phyloP scores from a whole-genome alignment of 169 alveolate species.

The Cryptosporidium xiaoi region DNA sequence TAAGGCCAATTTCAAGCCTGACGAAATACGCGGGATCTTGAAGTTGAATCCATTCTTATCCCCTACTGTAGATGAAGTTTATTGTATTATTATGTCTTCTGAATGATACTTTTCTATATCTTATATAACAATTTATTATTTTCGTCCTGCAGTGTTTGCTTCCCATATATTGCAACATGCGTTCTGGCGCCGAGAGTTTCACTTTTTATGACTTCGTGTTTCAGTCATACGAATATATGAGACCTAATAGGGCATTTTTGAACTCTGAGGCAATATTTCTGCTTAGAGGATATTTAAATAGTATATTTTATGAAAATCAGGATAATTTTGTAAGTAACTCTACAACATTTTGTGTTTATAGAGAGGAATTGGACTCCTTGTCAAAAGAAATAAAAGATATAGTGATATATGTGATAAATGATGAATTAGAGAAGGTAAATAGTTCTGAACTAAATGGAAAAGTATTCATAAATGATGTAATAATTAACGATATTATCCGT shows the following conservation, averaged over 20 bases:
- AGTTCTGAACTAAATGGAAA: not conserved
- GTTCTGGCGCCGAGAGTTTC: too few relatives aligned
- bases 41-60: conserved; percentile 59
- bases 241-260: not conserved
- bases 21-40: conserved; percentile 53
- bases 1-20: conserved; percentile 18
- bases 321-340: conserved; percentile 2
- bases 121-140: not conserved
- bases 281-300: conserved; percentile 53
- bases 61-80: conserved; percentile 40
- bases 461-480: not conserved
- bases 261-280: conserved; percentile 5
- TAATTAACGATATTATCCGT: not conserved
- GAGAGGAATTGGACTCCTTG: conserved; percentile 13
- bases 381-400: conserved; percentile 24
- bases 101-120: not conserved
- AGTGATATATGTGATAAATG: conserved; percentile 15
- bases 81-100: conserved; percentile 37
- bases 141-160: too few relatives aligned
- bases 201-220: too few relatives aligned
- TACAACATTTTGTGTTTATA: conserved; percentile 23
- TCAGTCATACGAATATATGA: not conserved
- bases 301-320: conserved; percentile 3
- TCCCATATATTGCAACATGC: too few relatives aligned
- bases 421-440: conserved; percentile 9